Percentiles rank a stretch among this genome's conserved stretches.
phyloP scores from a whole-genome alignment of 2,329 filamentous ascomycete species.

The Escovopsis sp. region DNA sequence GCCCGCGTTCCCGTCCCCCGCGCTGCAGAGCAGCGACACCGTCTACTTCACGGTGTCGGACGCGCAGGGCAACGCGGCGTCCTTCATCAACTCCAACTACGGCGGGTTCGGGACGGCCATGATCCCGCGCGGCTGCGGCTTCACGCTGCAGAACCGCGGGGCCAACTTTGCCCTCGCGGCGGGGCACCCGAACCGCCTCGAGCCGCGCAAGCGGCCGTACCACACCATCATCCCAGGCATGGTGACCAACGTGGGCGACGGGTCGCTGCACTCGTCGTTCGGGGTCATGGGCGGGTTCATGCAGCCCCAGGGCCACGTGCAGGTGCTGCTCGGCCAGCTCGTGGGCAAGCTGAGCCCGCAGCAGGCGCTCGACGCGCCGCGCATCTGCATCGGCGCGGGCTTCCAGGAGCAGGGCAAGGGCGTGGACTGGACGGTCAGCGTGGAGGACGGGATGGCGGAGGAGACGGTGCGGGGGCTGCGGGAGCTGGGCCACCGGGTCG shows the following conservation, averaged over 20 bases:
- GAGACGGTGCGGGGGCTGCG: slow-evolving; percentile 53
- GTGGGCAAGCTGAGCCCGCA: slow-evolving; percentile 73
- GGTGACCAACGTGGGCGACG: slow-evolving; percentile 62
- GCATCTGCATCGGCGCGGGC: slow-evolving; percentile 73
- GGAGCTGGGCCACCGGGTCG: slow-evolving; percentile 57
- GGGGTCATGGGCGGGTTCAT: slow-evolving; percentile 98
- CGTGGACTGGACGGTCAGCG: slow-evolving; percentile 50
- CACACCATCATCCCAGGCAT: slow-evolving; percentile 95
- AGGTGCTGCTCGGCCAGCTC: slow-evolving; percentile 81
- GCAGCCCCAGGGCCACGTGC: slow-evolving; percentile 93
- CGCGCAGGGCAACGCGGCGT: slow-evolving; percentile 71
- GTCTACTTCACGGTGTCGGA: slow-evolving; percentile 89
- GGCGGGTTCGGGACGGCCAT: slow-evolving; percentile 78
- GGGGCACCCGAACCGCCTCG: slow-evolving; percentile 66
- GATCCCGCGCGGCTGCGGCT: slow-evolving; percentile 73
- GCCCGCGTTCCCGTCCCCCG: slow-evolving; percentile 43
- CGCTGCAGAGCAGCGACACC: slow-evolving; percentile 75
- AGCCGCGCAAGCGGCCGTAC: slow-evolving; percentile 76
- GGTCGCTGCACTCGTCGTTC: slow-evolving; percentile 68
- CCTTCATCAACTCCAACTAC: slow-evolving; percentile 95
- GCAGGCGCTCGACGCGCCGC: slow-evolving; percentile 75
- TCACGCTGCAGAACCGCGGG: slow-evolving; percentile 87
- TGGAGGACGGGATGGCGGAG: slow-evolving; percentile 69
- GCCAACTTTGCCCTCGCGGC: slow-evolving; percentile 64
- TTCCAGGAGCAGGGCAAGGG: slow-evolving; percentile 47